Percentiles rank a stretch among this genome's conserved stretches.
phyloP scores from a whole-genome alignment of 805 yeast genomes.

The Ogataea henricii region DNA sequence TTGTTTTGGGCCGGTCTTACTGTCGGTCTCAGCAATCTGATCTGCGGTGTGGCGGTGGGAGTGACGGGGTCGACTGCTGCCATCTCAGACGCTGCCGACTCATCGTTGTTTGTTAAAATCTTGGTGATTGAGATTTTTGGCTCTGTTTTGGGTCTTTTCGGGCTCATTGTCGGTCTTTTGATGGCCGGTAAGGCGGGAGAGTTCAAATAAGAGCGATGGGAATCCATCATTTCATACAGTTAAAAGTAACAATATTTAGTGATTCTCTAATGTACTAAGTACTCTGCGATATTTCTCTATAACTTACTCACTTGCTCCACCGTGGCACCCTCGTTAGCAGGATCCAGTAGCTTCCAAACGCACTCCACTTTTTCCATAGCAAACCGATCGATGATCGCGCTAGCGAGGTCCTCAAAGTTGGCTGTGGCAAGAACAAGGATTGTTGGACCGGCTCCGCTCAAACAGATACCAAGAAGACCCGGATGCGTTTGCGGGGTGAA shows the following conservation, averaged over 20 bases:
- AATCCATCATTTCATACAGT: too few relatives aligned
- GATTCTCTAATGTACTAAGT: not conserved
- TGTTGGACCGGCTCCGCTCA: constrained; percentile 98
- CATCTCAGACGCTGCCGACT: constrained; percentile 95
- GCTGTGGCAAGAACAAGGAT: constrained; percentile 90
- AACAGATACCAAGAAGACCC: constrained; percentile 89
- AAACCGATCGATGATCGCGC: constrained; percentile 70
- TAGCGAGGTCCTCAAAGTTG: constrained; percentile 81
- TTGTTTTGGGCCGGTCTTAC: constrained; percentile 98
- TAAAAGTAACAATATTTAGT: too few relatives aligned
- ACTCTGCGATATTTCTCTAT: constrained; percentile 9
- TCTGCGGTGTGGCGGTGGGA: constrained; percentile 97
- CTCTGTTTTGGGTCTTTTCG: constrained; percentile 91
- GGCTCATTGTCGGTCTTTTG: constrained; percentile 92
- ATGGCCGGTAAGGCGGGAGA: constrained; percentile 97
- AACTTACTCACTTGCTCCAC: constrained; percentile 42
- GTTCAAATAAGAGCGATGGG: constrained; percentile 48
- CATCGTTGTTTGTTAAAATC: constrained; percentile 91
- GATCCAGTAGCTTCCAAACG: constrained; percentile 79
- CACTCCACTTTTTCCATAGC: constrained; percentile 65
- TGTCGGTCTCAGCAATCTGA: constrained; percentile 88
- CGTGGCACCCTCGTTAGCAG: constrained; percentile 85
- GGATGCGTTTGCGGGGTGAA: constrained; percentile 82
- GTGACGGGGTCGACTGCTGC: constrained; percentile 99
- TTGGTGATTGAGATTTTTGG: constrained; percentile 97